Percentiles rank a stretch among this genome's conserved stretches.
These are phyloP conservation scores for Coniophora puteana DNA, from an alignment of 1,284 basidiomycete genomes.

Conservation along the genomic window DNA sequence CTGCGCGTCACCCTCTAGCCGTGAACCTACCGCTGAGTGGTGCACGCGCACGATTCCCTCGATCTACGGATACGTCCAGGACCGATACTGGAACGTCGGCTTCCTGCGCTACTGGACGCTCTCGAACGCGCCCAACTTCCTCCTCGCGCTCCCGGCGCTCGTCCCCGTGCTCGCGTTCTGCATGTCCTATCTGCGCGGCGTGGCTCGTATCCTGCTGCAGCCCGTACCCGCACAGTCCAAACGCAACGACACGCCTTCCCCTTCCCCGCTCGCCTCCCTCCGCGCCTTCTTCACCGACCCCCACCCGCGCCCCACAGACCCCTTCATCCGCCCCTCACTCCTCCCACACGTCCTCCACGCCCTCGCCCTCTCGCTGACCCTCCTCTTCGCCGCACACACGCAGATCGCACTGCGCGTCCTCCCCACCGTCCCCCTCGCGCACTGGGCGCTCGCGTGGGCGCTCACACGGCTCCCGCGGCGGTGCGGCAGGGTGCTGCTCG, in stretches of 20 bases:
- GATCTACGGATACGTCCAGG: constrained; percentile 84
- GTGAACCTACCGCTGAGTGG: constrained; percentile 46
- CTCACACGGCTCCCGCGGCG: constrained; percentile 42
- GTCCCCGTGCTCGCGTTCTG: constrained; percentile 41
- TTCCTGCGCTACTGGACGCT: constrained; percentile 85
- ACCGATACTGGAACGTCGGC: constrained; percentile 86
- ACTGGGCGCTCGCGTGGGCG: constrained; percentile 80
- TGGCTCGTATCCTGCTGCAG: constrained; percentile 15
- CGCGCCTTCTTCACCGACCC: not conserved
- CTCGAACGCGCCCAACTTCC: constrained; percentile 85
- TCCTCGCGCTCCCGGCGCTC: constrained; percentile 75
- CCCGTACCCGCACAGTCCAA: not conserved
- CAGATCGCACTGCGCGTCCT: constrained; percentile 88
- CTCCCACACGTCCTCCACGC: constrained; percentile 73
- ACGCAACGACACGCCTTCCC: not conserved
- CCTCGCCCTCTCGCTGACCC: constrained; percentile 50
- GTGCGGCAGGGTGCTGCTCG: constrained; percentile 57
- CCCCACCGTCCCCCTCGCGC: constrained; percentile 75
- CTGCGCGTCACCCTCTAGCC: constrained; percentile 39
- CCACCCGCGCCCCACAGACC: constrained; percentile 6
- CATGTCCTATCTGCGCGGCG: constrained; percentile 29
- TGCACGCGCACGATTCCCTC: constrained; percentile 56
- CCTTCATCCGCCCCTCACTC: constrained; percentile 33
- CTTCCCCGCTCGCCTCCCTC: constrained; percentile 12
- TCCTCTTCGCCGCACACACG: constrained; percentile 83